A percentile compares a stretch with the other conserved stretches of the same genome.
Evolutionary conservation across 345 rosid genomes (phyloP).

Genomic region (Hypericum perforatum): DNA sequence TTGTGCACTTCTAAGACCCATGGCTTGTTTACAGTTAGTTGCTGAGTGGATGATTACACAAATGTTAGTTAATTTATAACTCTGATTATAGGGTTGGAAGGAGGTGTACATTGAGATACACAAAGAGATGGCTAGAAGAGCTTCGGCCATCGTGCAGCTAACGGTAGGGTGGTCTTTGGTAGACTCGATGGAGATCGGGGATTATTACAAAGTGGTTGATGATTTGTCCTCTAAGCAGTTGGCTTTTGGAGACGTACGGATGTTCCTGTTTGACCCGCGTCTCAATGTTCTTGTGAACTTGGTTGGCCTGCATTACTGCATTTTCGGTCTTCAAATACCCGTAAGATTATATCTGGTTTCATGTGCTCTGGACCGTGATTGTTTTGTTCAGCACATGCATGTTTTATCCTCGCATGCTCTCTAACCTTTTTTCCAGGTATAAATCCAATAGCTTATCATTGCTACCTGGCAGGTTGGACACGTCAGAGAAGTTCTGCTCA

Average conservation of each 20-base stretch:
- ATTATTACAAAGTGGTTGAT: slow-evolving; percentile 31
- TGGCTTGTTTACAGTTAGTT: too few species aligned
- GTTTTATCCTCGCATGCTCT: too few species aligned
- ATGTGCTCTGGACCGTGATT: neutral
- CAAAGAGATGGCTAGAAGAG: slow-evolving; percentile 25
- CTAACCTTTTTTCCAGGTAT: too few species aligned
- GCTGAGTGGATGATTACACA: too few species aligned
- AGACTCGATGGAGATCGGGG: slow-evolving; percentile 30
- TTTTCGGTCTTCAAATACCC: slow-evolving; percentile 32
- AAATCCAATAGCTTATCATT: neutral
- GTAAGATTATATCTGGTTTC: slow-evolving; percentile 20
- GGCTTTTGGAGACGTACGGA: slow-evolving; percentile 35
- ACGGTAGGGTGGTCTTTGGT: slow-evolving; percentile 22
- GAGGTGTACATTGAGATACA: slow-evolving; percentile 30
- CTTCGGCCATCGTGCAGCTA: slow-evolving; percentile 23
- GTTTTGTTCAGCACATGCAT: too few species aligned
- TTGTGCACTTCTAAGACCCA: too few species aligned
- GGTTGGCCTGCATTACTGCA: slow-evolving; percentile 49
- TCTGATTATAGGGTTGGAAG: slow-evolving; percentile 38
- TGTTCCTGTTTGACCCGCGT: slow-evolving; percentile 36
- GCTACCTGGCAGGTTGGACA: slow-evolving; percentile 22
- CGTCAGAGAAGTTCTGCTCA: slow-evolving; percentile 31
- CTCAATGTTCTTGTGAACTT: slow-evolving; percentile 36
- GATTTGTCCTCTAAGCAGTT: slow-evolving; percentile 22
- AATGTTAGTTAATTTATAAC: neutral